Evolutionary conservation across 164 flowering plant genomes (phyloP), one percentile per base, ranked within the genome.

Genomic region (Magnolia sinica): DNA sequence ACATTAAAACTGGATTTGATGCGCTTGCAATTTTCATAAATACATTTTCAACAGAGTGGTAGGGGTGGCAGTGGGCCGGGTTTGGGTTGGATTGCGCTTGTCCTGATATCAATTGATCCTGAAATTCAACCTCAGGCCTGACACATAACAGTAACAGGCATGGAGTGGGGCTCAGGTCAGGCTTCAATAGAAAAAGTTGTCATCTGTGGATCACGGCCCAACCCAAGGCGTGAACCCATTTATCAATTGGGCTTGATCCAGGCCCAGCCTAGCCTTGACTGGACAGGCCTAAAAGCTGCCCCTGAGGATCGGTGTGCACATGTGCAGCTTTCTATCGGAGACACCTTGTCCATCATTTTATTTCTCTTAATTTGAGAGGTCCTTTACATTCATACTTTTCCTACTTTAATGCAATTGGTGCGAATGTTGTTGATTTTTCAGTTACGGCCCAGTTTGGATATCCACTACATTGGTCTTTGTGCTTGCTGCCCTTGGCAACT

Each of bases 381-480:
- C 61, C 45, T 37, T 37, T 37, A 37, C 7, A 37, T 37, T 37
- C 45, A 5, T 37, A 37, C 45, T 37, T 37, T 37, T 37, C 45
- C 45, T 37, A 4, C 3, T 37, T 37, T 37, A 37, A 37, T 37
- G 13, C 61, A 68, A 73, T 68, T 72, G 68, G 67, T 70, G 22
- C 9, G 7, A 70, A 27, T 37, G 11, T 31, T 29, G 49, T 5
- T 68, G 70, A 31, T 51, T 67, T 75, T 16, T 37, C 77, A 96
- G 99, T 81, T 96, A 94, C 83, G 99, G 99, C 71, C 88, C 90
- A 76, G 77, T 94, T 69, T 96, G 99, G 99, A 86, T 94, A 71
- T 88, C 97, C 70, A 92, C 99, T 3, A 91, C 99, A 19, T 80
- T 96, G 83, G 86, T 94, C 24, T 92, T 96, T 79, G 84, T 91